These are phyloP conservation scores for Pelargonium citronellum DNA, from an alignment of 441 rosid species.

Conservation along the genomic window DNA sequence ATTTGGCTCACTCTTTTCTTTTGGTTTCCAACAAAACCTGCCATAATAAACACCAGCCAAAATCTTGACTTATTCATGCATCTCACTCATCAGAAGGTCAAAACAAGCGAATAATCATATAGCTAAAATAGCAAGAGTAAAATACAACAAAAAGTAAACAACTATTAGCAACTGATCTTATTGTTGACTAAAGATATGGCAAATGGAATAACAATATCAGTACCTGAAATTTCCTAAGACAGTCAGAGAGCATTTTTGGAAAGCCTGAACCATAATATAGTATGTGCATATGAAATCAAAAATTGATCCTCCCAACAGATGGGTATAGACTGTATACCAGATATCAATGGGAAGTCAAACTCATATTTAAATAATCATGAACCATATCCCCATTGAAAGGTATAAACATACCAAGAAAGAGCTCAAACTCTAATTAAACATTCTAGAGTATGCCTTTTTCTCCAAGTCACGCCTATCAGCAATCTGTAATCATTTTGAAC, in stretches of 20 bases:
- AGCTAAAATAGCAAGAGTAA: no score
- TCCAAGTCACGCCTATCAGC: slow-evolving; percentile 34
- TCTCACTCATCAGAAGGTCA: no score
- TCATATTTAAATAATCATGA: neutral
- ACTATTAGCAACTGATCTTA: no score
- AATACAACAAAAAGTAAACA: no score
- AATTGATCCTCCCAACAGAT: neutral
- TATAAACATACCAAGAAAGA: neutral
- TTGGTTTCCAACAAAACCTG: neutral
- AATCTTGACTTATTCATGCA: neutral
- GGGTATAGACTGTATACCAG: neutral
- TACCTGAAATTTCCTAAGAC: neutral
- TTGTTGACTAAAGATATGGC: neutral
- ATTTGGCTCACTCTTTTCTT: no score
- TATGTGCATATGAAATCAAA: neutral
- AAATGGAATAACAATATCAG: neutral
- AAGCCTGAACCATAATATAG: neutral
- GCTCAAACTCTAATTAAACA: slow-evolving; percentile 19
- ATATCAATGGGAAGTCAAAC: neutral
- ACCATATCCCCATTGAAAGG: neutral
- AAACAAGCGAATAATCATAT: no score
- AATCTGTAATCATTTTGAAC: slow-evolving; percentile 25
- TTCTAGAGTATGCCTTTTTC: slow-evolving; percentile 38
- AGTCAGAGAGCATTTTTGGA: neutral
- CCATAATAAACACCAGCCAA: neutral